A percentile compares a stretch with the other conserved stretches of the same genome.
Evolutionary conservation across 495 filamentous ascomycete species (phyloP).

Genomic region (Penicillium canariense): DNA sequence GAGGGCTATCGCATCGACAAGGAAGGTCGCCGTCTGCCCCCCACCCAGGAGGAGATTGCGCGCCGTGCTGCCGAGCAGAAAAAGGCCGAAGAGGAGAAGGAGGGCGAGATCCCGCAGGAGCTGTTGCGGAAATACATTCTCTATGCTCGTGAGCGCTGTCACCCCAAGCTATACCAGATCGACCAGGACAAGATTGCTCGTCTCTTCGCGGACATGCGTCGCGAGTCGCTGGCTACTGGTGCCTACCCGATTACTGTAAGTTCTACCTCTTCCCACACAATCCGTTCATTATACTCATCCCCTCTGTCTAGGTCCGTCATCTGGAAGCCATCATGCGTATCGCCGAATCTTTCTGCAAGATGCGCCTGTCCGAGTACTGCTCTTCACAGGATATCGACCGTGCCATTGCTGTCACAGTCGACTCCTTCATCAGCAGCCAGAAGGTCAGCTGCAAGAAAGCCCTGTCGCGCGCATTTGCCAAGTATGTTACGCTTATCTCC

Average conservation of each 20-base stretch:
- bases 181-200: conserved; percentile 96
- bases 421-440: conserved; percentile 93
- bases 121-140: conserved; percentile 95
- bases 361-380: conserved; percentile 93
- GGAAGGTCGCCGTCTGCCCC: conserved; percentile 36
- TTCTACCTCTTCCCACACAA: conserved; percentile 7
- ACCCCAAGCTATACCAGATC: conserved; percentile 94
- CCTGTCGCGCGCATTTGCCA: conserved; percentile 92
- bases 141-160: conserved; percentile 86
- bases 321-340: conserved; percentile 97
- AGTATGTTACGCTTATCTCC: conserved; percentile 57
- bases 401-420: conserved; percentile 94
- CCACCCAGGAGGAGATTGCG: conserved; percentile 33
- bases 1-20: conserved; percentile 45
- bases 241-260: conserved; percentile 97
- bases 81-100: conserved; percentile 56
- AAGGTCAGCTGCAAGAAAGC: conserved; percentile 99
- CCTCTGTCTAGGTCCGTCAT: conserved; percentile 73
- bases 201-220: conserved; percentile 93
- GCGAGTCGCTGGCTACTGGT: conserved; percentile 87
- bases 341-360: conserved; percentile 87
- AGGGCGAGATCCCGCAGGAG: conserved; percentile 86
- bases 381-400: conserved; percentile 88
- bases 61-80: conserved; percentile 40
- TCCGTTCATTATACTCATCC: conserved; percentile 8